Evolutionary conservation across 2,329 filamentous ascomycete species (phyloP), one percentile per base, ranked within the genome.

Genomic region (Alternaria triticina): DNA sequence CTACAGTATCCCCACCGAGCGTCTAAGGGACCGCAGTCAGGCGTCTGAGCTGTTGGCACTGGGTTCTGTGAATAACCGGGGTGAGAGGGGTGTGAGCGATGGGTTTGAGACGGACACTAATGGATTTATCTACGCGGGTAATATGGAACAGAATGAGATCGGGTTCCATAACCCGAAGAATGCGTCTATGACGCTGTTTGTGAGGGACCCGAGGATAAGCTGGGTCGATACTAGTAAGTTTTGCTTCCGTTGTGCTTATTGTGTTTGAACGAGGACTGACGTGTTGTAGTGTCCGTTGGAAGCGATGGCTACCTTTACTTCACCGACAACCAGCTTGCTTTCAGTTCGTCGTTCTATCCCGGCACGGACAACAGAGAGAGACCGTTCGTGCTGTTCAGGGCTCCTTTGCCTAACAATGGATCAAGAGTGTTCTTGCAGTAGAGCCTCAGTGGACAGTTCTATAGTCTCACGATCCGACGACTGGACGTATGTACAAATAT

Each of bases 61-160:
- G 61, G 77, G 78, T 25, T 77, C 79, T 0, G 81, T 86, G 8
- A 67, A 75, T 15, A 82, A 80, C 23, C 77, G 78, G 5, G 82
- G 83, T 1, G 77, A 86, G 63, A 84, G 84, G 28, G 85, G 85
- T 5, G 77, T 85, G 2, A 84, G 82, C 4, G 85, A 86, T 70
- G 85, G 85, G 0, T 80, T 86, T 49, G 84, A 87, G 70, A 85
- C 82, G 2, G 85, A 86, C 57, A 81, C 79, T 6, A 86, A 85
- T 64, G 82, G 80, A 0, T 75, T 82, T 52, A 80, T 87, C 25
- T 87, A 86, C 55, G 76, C 79, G 25, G 84, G 84, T 0, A 84
- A 84, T 59, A 81, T 83, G 64, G 85, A 87, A 74, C 79, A 83
- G 54, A 84, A 74, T 61, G 65, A 62, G 27, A 69, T 74, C 15